Base-by-base conservation (phyloP, 306 rosid genomes). In the Quillaja saponaria region DNA sequence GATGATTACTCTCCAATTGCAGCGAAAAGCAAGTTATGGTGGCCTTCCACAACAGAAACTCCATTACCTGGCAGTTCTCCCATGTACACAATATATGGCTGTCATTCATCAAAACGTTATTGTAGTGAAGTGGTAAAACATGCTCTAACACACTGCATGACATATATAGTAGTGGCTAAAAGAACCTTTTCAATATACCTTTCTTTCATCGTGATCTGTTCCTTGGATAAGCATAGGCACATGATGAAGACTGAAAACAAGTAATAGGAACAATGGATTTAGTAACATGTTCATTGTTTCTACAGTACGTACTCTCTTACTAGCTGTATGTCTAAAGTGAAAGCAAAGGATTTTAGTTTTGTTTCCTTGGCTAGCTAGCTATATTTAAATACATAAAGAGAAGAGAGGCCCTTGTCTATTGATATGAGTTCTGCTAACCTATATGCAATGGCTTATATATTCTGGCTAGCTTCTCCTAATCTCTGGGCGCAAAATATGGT, bases 21-120 rank as follows among this genome's bases (percentile, higher is more conserved):
- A 34, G 78, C 5, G 4, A 46, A 33, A 46, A 91, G 81, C 64
- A 91, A 33, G 78, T 66, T 71, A 67, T 85, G 71, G 74, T 91
- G 96, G 54, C 64, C 64, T 34, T 42, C 53, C 49, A 71, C 60
- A 64, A 67, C 63, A 19, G 83, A 52, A 52, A 25, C 4, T 25
- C 31, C 31, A 25, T 25, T 4, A 25, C 1, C 54, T 40, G 78
- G 90, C 49, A 80, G 17, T 47, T 80, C 83, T 57, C 95, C 91
- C 96, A 85, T 87, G 76, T 91, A 88, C 17, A 91, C 86, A 61
- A 91, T 88, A 68, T 85, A 87, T 2, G 95, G 77, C 97, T 87
- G 83, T 76, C 38, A 25, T 44, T 44, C 20, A 34, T 35, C 68
- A 61, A 49, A 64, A 61, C 50, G 44, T 31, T 39, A 35, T 64